Conservation (phyloP, 805 yeast species). For the Blastobotrys chiropterorum region DNA sequence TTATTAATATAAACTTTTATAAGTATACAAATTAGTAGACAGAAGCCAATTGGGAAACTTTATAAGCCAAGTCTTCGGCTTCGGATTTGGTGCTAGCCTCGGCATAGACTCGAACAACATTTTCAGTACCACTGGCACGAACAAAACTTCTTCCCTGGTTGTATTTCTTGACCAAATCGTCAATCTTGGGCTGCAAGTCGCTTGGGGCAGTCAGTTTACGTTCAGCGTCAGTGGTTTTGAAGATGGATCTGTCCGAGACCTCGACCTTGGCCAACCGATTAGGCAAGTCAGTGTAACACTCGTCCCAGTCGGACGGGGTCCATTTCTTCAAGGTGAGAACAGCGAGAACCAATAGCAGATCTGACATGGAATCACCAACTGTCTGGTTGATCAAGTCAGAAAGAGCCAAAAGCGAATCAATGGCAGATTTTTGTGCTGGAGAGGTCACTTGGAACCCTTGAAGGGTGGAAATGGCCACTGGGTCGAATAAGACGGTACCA, state of each 20-base stretch:
- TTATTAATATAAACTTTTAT: too few species aligned
- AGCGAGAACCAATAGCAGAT: slow-evolving; percentile 68
- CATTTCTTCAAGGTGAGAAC: slow-evolving; percentile 52
- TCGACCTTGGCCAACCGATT: slow-evolving; percentile 74
- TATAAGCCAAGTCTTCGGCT: slow-evolving; percentile 38
- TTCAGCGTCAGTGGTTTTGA: slow-evolving; percentile 88
- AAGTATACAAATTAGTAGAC: slow-evolving; percentile 13
- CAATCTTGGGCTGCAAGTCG: slow-evolving; percentile 72
- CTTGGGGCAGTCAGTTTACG: slow-evolving; percentile 67
- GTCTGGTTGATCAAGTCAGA: slow-evolving; percentile 84
- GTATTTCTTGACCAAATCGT: slow-evolving; percentile 51
- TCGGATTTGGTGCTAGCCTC: slow-evolving; percentile 60
- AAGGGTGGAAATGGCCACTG: slow-evolving; percentile 38
- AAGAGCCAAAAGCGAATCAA: slow-evolving; percentile 51
- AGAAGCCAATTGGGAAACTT: slow-evolving; percentile 16
- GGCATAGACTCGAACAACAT: slow-evolving; percentile 92
- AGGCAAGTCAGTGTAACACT: slow-evolving; percentile 76
- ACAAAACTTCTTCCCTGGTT: slow-evolving; percentile 78
- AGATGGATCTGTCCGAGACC: slow-evolving; percentile 73
- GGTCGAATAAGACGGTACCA: slow-evolving; percentile 85
- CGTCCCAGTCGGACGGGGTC: slow-evolving; percentile 68
- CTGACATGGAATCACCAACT: slow-evolving; percentile 98
- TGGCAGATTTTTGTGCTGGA: slow-evolving; percentile 43
- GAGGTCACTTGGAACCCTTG: slow-evolving; percentile 34
- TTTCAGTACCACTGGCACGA: slow-evolving; percentile 96